Conservation (phyloP, 2,329 filamentous ascomycete species). For the Colletotrichum nymphaeae region DNA sequence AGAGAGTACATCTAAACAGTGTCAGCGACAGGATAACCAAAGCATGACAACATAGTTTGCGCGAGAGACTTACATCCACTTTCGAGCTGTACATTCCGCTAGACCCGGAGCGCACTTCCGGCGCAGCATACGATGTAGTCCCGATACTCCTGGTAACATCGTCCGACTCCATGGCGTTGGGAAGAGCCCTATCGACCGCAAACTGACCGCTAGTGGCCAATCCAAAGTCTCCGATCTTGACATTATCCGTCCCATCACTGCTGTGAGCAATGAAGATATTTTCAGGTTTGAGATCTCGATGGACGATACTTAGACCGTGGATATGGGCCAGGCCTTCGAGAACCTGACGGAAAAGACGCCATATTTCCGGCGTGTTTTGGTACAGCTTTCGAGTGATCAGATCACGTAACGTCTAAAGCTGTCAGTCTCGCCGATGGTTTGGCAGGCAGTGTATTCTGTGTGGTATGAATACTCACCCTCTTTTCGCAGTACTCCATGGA, state of each 20-base stretch:
- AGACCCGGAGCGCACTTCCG: conserved; percentile 83
- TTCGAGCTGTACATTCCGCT: conserved; percentile 88
- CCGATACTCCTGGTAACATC: conserved; percentile 79
- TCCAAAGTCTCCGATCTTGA: conserved; percentile 97
- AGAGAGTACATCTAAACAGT: conserved; percentile 87
- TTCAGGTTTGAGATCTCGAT: conserved; percentile 95
- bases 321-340: conserved; percentile 92
- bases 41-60: background rate
- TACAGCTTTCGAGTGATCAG: conserved; percentile 82
- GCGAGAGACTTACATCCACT: conserved; percentile 75
- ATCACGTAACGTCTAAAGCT: conserved; percentile 80
- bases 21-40: conserved; percentile 30
- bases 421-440: conserved; percentile 29
- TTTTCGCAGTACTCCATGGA: conserved; percentile 99
- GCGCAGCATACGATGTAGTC: conserved; percentile 92
- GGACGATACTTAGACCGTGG: conserved; percentile 90
- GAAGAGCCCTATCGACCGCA: conserved; percentile 65
- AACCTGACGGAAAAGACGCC: conserved; percentile 92
- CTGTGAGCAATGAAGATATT: conserved; percentile 88
- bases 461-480: conserved; percentile 61
- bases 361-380: conserved; percentile 81
- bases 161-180: conserved; percentile 56
- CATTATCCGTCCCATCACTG: conserved; percentile 82
- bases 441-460: background rate
- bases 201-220: conserved; percentile 90